These are phyloP conservation scores for Nigrospora oryzae DNA, from an alignment of 2,329 filamentous ascomycete genomes.

Conservation along the genomic window DNA sequence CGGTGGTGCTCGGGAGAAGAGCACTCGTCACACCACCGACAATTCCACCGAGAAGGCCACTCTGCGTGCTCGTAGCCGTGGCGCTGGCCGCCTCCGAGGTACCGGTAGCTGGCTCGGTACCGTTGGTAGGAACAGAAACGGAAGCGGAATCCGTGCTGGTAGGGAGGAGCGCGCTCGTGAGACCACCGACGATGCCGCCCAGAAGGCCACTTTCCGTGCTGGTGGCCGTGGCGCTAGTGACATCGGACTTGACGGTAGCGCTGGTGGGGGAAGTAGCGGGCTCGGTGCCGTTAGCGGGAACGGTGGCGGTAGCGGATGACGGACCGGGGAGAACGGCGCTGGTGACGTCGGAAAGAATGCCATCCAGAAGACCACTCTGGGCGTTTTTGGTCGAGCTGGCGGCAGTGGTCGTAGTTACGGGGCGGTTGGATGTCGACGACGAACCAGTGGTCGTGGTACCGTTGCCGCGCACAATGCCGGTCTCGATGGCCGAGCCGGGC, in stretches of 20 bases:
- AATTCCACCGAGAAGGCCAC: background rate
- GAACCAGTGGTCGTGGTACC: background rate
- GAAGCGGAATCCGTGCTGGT: background rate
- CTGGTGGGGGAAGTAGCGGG: background rate
- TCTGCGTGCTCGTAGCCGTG: background rate
- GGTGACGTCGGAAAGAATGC: slow-evolving; percentile 4
- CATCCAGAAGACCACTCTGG: background rate
- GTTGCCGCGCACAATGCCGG: background rate
- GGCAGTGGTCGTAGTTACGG: background rate
- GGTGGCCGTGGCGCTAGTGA: too few species aligned
- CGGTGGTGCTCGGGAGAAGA: too few species aligned
- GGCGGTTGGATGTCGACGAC: background rate
- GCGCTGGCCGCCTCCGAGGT: background rate
- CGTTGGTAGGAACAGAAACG: background rate
- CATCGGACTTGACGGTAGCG: too few species aligned
- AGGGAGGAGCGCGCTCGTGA: slow-evolving; percentile 1
- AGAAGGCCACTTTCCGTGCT: background rate
- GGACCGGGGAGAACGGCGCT: background rate
- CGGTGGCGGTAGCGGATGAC: background rate
- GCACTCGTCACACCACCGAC: too few species aligned
- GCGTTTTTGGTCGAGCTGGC: background rate
- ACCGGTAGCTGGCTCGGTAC: too few species aligned
- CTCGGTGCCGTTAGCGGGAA: background rate
- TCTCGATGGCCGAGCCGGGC: background rate
- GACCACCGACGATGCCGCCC: slow-evolving; percentile 1